These are phyloP conservation scores for Scheffersomyces ergatensis DNA, from an alignment of 805 yeast genomes.

Conservation along the genomic window DNA sequence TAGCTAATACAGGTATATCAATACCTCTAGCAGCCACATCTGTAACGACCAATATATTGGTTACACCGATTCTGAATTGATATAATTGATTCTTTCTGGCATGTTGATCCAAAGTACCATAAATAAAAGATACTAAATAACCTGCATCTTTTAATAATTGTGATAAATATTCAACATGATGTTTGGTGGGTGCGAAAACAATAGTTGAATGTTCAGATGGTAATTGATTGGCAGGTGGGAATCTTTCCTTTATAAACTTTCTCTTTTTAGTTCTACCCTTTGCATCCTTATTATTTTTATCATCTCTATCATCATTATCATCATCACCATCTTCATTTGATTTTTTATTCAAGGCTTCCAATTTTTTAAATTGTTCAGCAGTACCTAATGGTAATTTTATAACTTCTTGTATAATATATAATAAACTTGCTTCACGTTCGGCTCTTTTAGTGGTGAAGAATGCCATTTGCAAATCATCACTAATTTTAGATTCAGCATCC, in stretches of 20 bases:
- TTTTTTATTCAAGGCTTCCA: constrained; percentile 46
- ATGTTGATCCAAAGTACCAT: constrained; percentile 92
- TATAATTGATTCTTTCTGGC: constrained; percentile 89
- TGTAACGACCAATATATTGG: constrained; percentile 89
- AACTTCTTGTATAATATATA: constrained; percentile 75
- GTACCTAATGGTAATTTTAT: constrained; percentile 83
- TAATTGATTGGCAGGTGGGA: constrained; percentile 78
- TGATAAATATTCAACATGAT: constrained; percentile 92
- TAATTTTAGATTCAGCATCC: constrained; percentile 88
- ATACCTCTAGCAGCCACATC: constrained; percentile 99
- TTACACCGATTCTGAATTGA: constrained; percentile 79
- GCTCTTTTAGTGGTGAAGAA: constrained; percentile 76
- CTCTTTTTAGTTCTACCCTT: too few relatives aligned
- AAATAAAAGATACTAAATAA: constrained; percentile 82
- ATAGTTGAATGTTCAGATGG: constrained; percentile 88
- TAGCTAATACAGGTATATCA: constrained; percentile 94
- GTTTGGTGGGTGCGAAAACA: constrained; percentile 93
- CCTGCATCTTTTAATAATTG: constrained; percentile 72
- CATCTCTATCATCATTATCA: constrained; percentile 40
- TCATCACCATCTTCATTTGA: constrained; percentile 56
- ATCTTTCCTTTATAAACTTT: constrained; percentile 49
- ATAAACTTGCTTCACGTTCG: constrained; percentile 86
- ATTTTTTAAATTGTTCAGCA: constrained; percentile 57
- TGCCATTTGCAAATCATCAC: constrained; percentile 88
- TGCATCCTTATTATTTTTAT: constrained; percentile 22